Evolutionary conservation across 192 early-diverging fungal species (phyloP).

Genomic region (Coemansia sp.): DNA sequence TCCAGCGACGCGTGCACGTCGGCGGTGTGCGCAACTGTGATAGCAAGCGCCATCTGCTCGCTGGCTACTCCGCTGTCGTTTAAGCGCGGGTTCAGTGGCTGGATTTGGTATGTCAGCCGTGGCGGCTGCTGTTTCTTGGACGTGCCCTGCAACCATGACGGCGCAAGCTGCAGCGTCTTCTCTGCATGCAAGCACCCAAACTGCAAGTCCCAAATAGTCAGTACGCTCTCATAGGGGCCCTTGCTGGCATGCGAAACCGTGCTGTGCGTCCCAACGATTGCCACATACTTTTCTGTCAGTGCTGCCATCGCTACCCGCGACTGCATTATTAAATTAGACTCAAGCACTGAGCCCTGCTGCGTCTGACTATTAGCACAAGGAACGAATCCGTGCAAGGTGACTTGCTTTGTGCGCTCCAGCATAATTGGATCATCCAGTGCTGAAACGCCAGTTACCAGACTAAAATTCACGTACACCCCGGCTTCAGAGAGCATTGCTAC

Average conservation of each 20-base stretch:
- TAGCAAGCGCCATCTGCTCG: constrained; percentile 45
- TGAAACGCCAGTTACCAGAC: constrained; percentile 30
- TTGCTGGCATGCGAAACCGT: constrained; percentile 40
- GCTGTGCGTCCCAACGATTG: constrained; percentile 52
- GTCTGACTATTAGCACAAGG: constrained; percentile 18
- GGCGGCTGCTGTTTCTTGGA: constrained; percentile 20
- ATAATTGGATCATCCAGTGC: constrained; percentile 46
- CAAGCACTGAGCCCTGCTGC: constrained; percentile 5
- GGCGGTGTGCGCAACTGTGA: constrained; percentile 41
- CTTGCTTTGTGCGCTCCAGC: constrained; percentile 35
- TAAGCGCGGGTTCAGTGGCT: constrained; percentile 37
- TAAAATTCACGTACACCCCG: constrained; percentile 37
- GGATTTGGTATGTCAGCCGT: constrained; percentile 46
- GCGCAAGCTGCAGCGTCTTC: constrained; percentile 23
- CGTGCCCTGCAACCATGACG: constrained; percentile 21
- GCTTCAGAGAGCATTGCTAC: constrained; percentile 38
- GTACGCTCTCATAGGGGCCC: constrained; percentile 46
- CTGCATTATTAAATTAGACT: constrained; percentile 26
- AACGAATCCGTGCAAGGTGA: constrained; percentile 47
- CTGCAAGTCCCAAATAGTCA: constrained; percentile 53
- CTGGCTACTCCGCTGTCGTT: constrained; percentile 21
- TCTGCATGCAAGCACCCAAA: constrained; percentile 52
- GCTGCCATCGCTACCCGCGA: constrained; percentile 37
- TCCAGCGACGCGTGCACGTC: constrained; percentile 29
- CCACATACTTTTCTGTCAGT: constrained; percentile 47